phyloP scores from a whole-genome alignment of 768 basidiomycete species.

The Pilatotrama ljubarskyi region DNA sequence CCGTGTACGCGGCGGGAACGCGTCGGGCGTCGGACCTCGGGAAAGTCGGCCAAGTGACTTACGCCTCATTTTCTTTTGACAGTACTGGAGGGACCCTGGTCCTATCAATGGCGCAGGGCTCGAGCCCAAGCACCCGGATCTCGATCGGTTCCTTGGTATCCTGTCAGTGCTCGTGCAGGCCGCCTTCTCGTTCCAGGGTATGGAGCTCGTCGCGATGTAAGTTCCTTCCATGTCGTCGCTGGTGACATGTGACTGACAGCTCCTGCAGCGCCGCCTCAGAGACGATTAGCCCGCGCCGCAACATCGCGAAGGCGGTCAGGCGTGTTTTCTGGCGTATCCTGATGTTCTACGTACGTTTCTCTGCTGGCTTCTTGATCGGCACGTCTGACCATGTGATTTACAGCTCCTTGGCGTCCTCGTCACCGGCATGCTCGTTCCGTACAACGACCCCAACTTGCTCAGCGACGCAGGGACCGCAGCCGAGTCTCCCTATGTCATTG shows the following conservation, averaged over 20 bases:
- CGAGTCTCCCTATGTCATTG: constrained; percentile 83
- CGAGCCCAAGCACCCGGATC: constrained; percentile 31
- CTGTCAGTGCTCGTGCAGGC: constrained; percentile 49
- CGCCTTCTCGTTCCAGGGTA: constrained; percentile 76
- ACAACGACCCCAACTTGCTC: constrained; percentile 56
- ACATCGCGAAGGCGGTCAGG: constrained; percentile 73
- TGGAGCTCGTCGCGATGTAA: constrained; percentile 73
- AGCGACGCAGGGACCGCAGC: constrained; percentile 62
- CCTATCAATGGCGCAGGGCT: constrained; percentile 38
- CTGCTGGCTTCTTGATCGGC: not conserved
- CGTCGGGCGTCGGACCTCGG: not conserved
- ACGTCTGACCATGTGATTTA: not conserved
- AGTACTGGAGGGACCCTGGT: constrained; percentile 79
- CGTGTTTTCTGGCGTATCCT: constrained; percentile 81
- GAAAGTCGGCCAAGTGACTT: not conserved
- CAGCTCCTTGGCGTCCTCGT: constrained; percentile 70
- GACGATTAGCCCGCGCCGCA: constrained; percentile 74
- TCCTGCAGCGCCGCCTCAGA: constrained; percentile 66
- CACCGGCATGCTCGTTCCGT: constrained; percentile 80
- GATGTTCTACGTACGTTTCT: constrained; percentile 62
- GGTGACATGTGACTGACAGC: not conserved
- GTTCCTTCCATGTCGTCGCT: constrained; percentile 25
- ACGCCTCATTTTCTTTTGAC: not conserved
- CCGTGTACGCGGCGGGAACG: not conserved
- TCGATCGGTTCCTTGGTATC: constrained; percentile 45